A percentile compares a stretch with the other conserved stretches of the same genome.
Evolutionary conservation across 306 rosid species (phyloP).

Genomic region (Betula pendula): DNA sequence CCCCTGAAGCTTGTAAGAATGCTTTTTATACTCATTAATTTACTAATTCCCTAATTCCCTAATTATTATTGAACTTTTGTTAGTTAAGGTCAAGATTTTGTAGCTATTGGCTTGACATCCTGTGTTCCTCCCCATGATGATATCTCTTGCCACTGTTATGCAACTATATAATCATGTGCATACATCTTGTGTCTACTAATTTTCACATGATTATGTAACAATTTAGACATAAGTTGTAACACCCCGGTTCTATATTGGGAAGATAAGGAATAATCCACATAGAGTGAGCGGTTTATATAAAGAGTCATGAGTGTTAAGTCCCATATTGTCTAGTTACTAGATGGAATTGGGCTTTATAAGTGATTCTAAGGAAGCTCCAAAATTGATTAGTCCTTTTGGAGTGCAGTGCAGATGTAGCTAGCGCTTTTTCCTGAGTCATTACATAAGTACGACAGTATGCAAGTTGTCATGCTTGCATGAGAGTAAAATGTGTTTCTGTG

Average conservation of each 20-base stretch:
- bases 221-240: not conserved
- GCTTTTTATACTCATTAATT: slow-evolving; percentile 12
- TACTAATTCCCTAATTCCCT: slow-evolving; percentile 19
- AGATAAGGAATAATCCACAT: too few species aligned
- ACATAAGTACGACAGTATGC: not conserved
- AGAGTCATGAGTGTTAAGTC: too few species aligned
- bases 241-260: too few species aligned
- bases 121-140: not conserved
- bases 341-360: too few species aligned
- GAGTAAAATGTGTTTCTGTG: not conserved
- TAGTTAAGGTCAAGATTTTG: not conserved
- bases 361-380: too few species aligned
- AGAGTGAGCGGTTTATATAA: too few species aligned
- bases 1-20: slow-evolving; percentile 84
- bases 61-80: slow-evolving; percentile 6
- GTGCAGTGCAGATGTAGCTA: too few species aligned
- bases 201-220: not conserved
- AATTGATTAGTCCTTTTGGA: too few species aligned
- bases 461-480: not conserved
- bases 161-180: slow-evolving; percentile 8
- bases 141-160: slow-evolving; percentile 16
- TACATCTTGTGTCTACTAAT: not conserved
- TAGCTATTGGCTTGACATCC: not conserved
- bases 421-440: too few species aligned
- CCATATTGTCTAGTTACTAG: too few species aligned